Conservation (phyloP, 495 filamentous ascomycete genomes). For the Rhypophila decipiens region DNA sequence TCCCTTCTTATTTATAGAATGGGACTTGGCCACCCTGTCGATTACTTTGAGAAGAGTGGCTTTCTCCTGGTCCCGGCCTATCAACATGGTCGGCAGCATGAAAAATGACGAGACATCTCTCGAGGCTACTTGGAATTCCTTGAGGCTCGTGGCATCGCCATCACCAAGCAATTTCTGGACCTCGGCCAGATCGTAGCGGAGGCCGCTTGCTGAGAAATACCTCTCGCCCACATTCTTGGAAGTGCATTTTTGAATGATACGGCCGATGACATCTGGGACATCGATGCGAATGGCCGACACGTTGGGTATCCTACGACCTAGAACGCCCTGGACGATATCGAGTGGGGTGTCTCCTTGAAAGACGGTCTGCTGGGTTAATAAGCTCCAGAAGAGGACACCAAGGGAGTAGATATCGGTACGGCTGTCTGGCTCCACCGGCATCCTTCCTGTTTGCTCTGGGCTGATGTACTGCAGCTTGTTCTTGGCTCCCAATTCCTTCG, state of each 20-base stretch:
- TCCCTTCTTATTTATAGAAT: conserved; percentile 42
- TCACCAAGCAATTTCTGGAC: conserved; percentile 65
- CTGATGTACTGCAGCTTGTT: conserved; percentile 84
- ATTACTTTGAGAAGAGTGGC: conserved; percentile 63
- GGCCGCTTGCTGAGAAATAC: conserved; percentile 76
- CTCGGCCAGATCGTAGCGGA: conserved; percentile 66
- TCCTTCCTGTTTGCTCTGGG: conserved; percentile 84
- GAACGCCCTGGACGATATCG: conserved; percentile 81
- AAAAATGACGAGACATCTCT: conserved; percentile 84
- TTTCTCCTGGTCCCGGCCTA: conserved; percentile 69
- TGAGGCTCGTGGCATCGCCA: conserved; percentile 63
- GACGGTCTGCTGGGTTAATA: conserved; percentile 69
- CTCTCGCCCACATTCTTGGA: conserved; percentile 76
- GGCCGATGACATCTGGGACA: conserved; percentile 70
- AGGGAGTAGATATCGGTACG: conserved; percentile 87
- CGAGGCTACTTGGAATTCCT: conserved; percentile 63
- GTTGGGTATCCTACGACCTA: conserved; percentile 65
- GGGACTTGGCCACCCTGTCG: conserved; percentile 59
- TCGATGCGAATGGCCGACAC: conserved; percentile 70
- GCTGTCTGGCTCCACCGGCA: conserved; percentile 82
- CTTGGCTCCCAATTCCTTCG: conserved; percentile 70
- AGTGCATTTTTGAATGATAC: conserved; percentile 84
- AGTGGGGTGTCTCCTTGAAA: conserved; percentile 74
- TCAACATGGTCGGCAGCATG: conserved; percentile 69
- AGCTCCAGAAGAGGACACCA: conserved; percentile 78